A percentile compares a stretch with the other conserved stretches of the same genome.
phyloP scores from a whole-genome alignment of 2,329 filamentous ascomycete genomes.

The Talaromyces albobiverticillius region DNA sequence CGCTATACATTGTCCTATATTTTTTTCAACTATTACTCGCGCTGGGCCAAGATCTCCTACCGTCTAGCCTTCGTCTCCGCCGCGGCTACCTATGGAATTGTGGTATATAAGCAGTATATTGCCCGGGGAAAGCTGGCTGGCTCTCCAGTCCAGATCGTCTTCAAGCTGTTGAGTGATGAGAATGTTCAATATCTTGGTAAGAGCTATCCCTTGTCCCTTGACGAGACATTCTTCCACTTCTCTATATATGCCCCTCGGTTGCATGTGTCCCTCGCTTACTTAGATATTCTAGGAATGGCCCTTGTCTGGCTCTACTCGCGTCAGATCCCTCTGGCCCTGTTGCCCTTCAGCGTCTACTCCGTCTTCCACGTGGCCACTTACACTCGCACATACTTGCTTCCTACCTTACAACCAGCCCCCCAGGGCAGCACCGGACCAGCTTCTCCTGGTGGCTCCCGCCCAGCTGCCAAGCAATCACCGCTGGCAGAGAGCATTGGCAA shows the following conservation, averaged over 20 bases:
- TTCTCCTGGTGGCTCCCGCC: slow-evolving; percentile 53
- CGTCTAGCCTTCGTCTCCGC: slow-evolving; percentile 87
- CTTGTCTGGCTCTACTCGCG: slow-evolving; percentile 91
- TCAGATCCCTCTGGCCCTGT: slow-evolving; percentile 83
- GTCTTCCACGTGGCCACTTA: slow-evolving; percentile 98
- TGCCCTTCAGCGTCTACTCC: slow-evolving; percentile 95
- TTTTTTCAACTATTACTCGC: slow-evolving; percentile 79
- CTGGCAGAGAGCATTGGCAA: slow-evolving; percentile 79
- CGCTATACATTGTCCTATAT: slow-evolving; percentile 85
- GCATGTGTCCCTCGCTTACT: slow-evolving; percentile 6
- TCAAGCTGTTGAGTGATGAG: slow-evolving; percentile 78
- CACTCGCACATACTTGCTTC: slow-evolving; percentile 87
- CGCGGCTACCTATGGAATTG: slow-evolving; percentile 91
- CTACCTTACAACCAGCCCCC: slow-evolving; percentile 69
- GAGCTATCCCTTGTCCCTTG: slow-evolving; percentile 31
- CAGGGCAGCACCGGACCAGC: slow-evolving; percentile 48
- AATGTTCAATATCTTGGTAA: slow-evolving; percentile 96
- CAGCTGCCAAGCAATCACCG: slow-evolving; percentile 53
- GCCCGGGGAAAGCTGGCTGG: slow-evolving; percentile 74
- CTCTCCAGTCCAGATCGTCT: slow-evolving; percentile 58
- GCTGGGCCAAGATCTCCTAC: slow-evolving; percentile 79
- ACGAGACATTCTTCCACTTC: slow-evolving; percentile 7
- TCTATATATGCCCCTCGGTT: no score
- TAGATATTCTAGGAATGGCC: slow-evolving; percentile 70
- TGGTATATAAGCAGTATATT: slow-evolving; percentile 96